These are phyloP conservation scores for Hymenoscyphus fraxineus DNA, from an alignment of 2,329 filamentous ascomycete species.

Conservation along the genomic window DNA sequence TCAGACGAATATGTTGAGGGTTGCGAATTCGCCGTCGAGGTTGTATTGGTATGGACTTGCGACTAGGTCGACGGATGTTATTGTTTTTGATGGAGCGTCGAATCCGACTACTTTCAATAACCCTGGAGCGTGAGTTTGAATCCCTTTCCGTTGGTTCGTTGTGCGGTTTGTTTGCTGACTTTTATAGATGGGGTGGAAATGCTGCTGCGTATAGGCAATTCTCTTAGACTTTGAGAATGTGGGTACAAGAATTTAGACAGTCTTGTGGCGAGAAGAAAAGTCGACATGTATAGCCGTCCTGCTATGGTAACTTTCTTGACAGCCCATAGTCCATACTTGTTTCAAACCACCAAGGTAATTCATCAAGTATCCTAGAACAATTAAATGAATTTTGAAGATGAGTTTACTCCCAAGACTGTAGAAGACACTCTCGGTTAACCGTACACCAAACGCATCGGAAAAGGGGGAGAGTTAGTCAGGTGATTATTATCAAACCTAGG, in stretches of 20 bases:
- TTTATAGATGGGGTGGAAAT: neutral
- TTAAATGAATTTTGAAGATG: too few relatives aligned
- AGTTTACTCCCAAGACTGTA: too few relatives aligned
- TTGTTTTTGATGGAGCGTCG: neutral
- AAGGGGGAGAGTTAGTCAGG: too few relatives aligned
- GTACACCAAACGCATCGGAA: too few relatives aligned
- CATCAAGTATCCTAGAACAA: too few relatives aligned
- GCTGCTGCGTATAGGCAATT: neutral
- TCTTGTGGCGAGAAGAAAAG: neutral
- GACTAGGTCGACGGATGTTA: neutral
- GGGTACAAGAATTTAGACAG: neutral
- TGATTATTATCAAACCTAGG: too few relatives aligned
- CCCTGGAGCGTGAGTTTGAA: neutral
- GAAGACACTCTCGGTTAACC: too few relatives aligned
- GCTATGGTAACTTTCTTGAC: too few relatives aligned
- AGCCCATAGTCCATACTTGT: too few relatives aligned
- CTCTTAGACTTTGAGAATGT: neutral
- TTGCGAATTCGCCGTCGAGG: neutral
- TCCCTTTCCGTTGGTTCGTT: neutral
- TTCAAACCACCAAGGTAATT: too few relatives aligned
- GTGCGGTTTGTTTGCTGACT: neutral
- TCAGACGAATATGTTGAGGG: slow-evolving; percentile 1
- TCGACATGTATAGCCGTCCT: too few relatives aligned
- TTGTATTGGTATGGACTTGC: slow-evolving; percentile 5
- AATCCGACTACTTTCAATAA: neutral